Percentiles rank a stretch among this genome's conserved stretches.
Conservation (phyloP, 169 alveolate species). For the Eimeria falciformis region DNA sequence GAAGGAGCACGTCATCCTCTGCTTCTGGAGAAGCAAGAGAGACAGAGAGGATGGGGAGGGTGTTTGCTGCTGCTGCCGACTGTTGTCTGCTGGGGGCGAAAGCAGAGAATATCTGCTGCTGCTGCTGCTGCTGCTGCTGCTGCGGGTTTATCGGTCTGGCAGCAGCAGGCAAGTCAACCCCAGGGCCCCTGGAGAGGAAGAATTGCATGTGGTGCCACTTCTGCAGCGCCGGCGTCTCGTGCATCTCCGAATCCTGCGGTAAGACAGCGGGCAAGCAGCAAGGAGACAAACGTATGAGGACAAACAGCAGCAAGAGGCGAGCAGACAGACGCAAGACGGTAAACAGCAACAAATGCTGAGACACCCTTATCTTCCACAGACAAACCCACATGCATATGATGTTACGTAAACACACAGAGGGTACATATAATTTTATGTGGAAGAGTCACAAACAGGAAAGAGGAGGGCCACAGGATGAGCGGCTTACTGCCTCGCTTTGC, state of each 20-base stretch:
- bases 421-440: too few species aligned
- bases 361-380: too few species aligned
- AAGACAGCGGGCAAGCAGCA: too few species aligned
- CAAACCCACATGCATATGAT: too few species aligned
- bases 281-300: too few species aligned
- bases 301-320: too few species aligned
- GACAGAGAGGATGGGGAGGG: not conserved
- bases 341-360: too few species aligned
- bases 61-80: not conserved
- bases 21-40: not conserved
- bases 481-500: constrained; percentile 1
- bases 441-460: too few species aligned
- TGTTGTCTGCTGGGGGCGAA: not conserved
- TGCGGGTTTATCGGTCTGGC: constrained; percentile 2
- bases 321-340: too few species aligned
- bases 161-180: not conserved
- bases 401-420: too few species aligned
- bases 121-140: constrained; percentile 3
- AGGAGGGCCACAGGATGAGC: not conserved
- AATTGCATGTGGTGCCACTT: not conserved
- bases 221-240: not conserved
- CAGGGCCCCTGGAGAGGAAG: not conserved
- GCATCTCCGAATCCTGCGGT: constrained; percentile 12
- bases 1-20: not conserved
- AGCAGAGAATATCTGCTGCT: not conserved